Evolutionary conservation across 2,329 filamentous ascomycete genomes (phyloP), one percentile per base, ranked within the genome.

Genomic region (Diaporthe longicolla): DNA sequence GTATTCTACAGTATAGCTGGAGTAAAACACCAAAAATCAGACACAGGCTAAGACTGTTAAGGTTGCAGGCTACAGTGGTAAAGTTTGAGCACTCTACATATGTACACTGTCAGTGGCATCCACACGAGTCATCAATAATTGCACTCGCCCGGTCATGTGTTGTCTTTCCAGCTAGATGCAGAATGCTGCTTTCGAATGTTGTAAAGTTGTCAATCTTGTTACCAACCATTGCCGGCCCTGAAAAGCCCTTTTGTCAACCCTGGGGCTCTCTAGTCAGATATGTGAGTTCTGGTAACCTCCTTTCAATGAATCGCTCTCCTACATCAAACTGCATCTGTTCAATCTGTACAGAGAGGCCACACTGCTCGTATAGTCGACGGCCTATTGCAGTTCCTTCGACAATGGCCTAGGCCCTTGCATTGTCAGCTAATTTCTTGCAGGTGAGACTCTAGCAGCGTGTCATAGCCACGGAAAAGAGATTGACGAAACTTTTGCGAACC

Each of bases 381-480:
- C 61, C 61, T 10, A 50, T 17, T 52, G 61, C 43, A 24, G 61
- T 66, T 9, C 61, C 61, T 21, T 66, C 61, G 43, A 66, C 61
- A 35, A 66, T 13, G 4, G 61, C 29, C 61, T 66, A 24, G 9
- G 1, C 6, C 19, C 19, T 1, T 19, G 29, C 19, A 15, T 32
- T 32, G 10, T 29, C 7, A 66, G 61, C 61, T 11, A 37, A 17
- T 29, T 9, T 24, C 21, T 24, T 5, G 3, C 1, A 26, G 32
- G 2, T 17, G 21, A 29, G 6, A 2, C 9, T 2, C 10, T 1
- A 24, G 10, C n/a, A 15, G 19, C 6, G 3, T 32, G 15, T 2
- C 2, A 5, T 6, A 24, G 6, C 29, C 26, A 7, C 17, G 10
- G 8, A 9, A 13, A 9, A 13, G 5, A 29, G 4, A 24, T 6